Percentiles rank a stretch among this genome's conserved stretches.
Conservation (phyloP, 2,329 filamentous ascomycete genomes). For the Penicillium expansum region DNA sequence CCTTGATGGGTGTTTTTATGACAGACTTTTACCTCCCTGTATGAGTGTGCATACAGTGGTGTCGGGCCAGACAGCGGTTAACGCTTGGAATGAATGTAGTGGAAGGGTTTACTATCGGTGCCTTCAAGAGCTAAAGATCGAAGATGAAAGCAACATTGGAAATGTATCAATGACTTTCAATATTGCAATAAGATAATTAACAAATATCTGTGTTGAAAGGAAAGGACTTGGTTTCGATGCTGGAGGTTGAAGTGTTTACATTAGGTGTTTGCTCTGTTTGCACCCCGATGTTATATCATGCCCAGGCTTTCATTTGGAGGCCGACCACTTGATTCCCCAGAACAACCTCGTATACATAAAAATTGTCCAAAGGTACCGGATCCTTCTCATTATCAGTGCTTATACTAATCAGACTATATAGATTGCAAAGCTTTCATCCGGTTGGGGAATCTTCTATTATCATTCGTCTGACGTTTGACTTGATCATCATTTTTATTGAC, state of each 20-base stretch:
- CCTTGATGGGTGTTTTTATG: no score
- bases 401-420: neutral
- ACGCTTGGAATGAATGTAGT: no score
- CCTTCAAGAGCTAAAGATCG: no score
- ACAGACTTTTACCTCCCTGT: no score
- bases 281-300: neutral
- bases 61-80: no score
- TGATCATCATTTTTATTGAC: neutral
- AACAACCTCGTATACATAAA: slow-evolving; percentile 1
- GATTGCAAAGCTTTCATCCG: neutral
- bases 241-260: neutral
- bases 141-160: no score
- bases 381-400: neutral
- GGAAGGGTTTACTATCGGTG: no score
- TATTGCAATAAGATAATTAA: no score
- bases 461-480: neutral
- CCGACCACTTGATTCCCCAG: neutral
- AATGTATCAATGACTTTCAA: no score
- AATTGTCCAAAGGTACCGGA: neutral
- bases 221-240: neutral
- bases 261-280: slow-evolving; percentile 1
- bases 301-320: neutral
- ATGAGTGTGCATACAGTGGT: no score
- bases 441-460: neutral
- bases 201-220: no score